Percentiles rank a stretch among this genome's conserved stretches.
Conservation (phyloP, 805 yeast species). For the Teunomyces funiuensis region DNA sequence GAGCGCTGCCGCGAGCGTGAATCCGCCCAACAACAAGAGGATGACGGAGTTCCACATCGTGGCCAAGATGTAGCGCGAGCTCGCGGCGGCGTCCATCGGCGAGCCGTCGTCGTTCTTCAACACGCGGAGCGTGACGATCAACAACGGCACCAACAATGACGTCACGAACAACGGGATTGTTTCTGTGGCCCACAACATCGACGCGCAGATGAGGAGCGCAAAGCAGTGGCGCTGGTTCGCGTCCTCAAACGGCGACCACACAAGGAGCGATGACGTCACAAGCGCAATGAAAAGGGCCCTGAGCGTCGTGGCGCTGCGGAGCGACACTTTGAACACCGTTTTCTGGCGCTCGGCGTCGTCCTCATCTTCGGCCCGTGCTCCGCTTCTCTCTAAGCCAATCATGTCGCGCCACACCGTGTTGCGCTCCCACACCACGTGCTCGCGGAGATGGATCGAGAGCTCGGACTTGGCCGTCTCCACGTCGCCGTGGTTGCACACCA, state of each 20-base stretch:
- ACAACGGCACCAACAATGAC: conserved; percentile 75
- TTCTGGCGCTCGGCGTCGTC: conserved; percentile 8
- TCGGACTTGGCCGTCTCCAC: conserved; percentile 51
- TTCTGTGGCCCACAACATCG: conserved; percentile 94
- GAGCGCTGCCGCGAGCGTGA: conserved; percentile 54
- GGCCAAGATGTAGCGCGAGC: conserved; percentile 45
- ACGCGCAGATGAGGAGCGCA: conserved; percentile 78
- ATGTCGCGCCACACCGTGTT: conserved; percentile 58
- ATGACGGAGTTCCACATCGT: conserved; percentile 58
- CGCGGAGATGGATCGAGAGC: conserved; percentile 55
- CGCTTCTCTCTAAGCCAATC: conserved; percentile 49
- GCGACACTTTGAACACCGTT: conserved; percentile 22
- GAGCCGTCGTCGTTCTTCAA: conserved; percentile 55
- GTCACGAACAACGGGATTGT: conserved; percentile 91
- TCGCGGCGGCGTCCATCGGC: conserved; percentile 40
- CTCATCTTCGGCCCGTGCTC: no score
- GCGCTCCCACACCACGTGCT: conserved; percentile 57
- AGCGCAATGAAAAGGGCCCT: conserved; percentile 48
- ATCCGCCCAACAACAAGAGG: conserved; percentile 52
- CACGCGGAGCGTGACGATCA: conserved; percentile 72
- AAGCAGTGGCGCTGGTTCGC: conserved; percentile 50
- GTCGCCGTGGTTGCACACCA: conserved; percentile 36
- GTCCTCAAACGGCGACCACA: conserved; percentile 34
- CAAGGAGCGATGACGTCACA: conserved; percentile 43
- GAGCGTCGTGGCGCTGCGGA: conserved; percentile 34